Evolutionary conservation across 768 basidiomycete species (phyloP), one percentile per base, ranked within the genome.

Genomic region (Leccinum fibrillosum): DNA sequence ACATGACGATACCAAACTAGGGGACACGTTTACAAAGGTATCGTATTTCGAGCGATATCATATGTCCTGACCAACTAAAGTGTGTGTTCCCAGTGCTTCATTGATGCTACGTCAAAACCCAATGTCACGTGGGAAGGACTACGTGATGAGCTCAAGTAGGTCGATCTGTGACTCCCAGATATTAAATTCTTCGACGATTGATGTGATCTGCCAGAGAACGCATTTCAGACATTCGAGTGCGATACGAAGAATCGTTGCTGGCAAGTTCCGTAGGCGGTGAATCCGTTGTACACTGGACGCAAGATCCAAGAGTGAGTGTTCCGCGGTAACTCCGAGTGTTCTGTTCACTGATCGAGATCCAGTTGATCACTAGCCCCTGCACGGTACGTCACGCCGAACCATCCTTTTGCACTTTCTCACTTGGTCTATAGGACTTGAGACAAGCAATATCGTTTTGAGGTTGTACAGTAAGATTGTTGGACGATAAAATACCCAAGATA

Each of bases 371-470:
- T 23, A 55, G 49, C 28, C 51, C 49, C 23, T 39, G 19, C 17
- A 44, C n/a, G 58, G 67, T 63, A 59, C 57, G 32, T 44, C 13
- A 9, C 26, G 2, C 66, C 25, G 19, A 49, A 15, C 42, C 19
- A 48, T 48, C 21, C 23, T 10, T 83, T 71, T 19, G 37, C 42
- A 77, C 79, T 11, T 75, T 76, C 5, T 25, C 25, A 25, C 25
- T 4, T 25, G 11, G 12, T 47, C 23, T 25, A 25, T 15, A 48
- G 47, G 47, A 30, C 28, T 70, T 17, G 76, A 73, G 42, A 19
- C 42, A 44, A 19, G 0, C 1, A 19, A 19, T 44, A 44, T 19
- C 42, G 2, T 11, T 44, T 1, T 44, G 10, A 42, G 4, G 6
- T 37, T 15, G 5, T 37, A 0, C 15, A 37, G n/a, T 6, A 32